phyloP scores from a whole-genome alignment of 495 filamentous ascomycete genomes.

The Talaromyces thailandensis region DNA sequence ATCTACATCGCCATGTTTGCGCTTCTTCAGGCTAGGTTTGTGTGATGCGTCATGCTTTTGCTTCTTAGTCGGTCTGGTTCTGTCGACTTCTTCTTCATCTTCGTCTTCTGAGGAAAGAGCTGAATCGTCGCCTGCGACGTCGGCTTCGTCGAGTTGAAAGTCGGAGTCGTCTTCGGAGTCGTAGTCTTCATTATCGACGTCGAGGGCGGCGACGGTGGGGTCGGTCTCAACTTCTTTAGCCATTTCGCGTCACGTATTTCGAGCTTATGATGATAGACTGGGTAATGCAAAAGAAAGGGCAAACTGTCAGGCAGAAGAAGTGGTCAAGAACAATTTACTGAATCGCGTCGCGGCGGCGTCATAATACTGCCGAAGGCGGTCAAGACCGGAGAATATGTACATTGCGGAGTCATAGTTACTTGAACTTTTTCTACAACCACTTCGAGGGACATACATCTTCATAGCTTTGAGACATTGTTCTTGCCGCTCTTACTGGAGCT shows the following conservation, averaged over 20 bases:
- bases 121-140: slow-evolving; percentile 30
- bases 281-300: not conserved
- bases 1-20: slow-evolving; percentile 28
- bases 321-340: not conserved
- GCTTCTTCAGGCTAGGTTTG: not conserved
- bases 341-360: not conserved
- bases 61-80: slow-evolving; percentile 29
- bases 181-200: slow-evolving; percentile 49
- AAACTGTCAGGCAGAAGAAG: not conserved
- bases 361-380: slow-evolving; percentile 1
- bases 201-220: slow-evolving; percentile 12
- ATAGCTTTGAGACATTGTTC: not conserved
- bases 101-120: slow-evolving; percentile 11
- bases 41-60: slow-evolving; percentile 16
- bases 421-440: not conserved
- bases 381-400: not conserved
- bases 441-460: not conserved
- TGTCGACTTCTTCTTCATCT: slow-evolving; percentile 19
- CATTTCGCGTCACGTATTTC: not conserved
- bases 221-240: not conserved
- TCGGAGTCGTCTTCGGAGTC: slow-evolving; percentile 68
- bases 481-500: not conserved
- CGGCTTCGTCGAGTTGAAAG: slow-evolving; percentile 51
- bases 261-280: not conserved
- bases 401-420: not conserved